Percentiles rank a stretch among this genome's conserved stretches.
phyloP scores from a whole-genome alignment of 805 yeast genomes.

The Candida chilensis region DNA sequence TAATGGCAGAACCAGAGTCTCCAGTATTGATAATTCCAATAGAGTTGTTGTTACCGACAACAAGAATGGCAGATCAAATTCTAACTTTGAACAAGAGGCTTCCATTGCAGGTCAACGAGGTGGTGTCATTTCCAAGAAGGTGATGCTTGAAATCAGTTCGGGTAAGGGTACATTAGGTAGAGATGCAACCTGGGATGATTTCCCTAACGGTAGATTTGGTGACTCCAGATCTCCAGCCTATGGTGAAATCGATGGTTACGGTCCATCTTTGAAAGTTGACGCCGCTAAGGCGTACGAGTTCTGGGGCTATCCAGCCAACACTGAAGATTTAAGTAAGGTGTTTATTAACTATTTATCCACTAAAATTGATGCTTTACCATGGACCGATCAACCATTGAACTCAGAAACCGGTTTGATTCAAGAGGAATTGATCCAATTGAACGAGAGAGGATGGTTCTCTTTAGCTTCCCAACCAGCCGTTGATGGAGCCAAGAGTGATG shows the following conservation, averaged over 20 bases:
- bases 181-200: conserved; percentile 96
- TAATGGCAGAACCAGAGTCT: conserved; percentile 17
- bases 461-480: conserved; percentile 96
- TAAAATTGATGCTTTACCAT: conserved; percentile 74
- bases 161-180: conserved; percentile 81
- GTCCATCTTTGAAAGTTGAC: conserved; percentile 78
- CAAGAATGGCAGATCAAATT: conserved; percentile 10
- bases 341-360: conserved; percentile 69
- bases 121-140: conserved; percentile 26
- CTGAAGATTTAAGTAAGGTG: conserved; percentile 51
- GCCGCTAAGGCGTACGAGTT: conserved; percentile 54
- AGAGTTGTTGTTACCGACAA: conserved; percentile 21
- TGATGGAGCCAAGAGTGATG: conserved; percentile 68
- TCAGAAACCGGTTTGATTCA: conserved; percentile 91
- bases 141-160: conserved; percentile 66
- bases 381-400: conserved; percentile 81
- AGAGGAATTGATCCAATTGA: conserved; percentile 77
- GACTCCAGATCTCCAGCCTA: conserved; percentile 94
- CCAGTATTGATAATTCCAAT: conserved; percentile 31
- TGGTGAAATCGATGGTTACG: conserved; percentile 97
- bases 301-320: conserved; percentile 73
- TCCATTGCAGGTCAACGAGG: conserved; percentile 8
- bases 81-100: conserved; percentile 9
- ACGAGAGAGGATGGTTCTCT: conserved; percentile 70
- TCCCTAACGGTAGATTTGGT: conserved; percentile 93